These are phyloP conservation scores for Maudiozyma bulderi DNA, from an alignment of 805 yeast species.

Conservation along the genomic window DNA sequence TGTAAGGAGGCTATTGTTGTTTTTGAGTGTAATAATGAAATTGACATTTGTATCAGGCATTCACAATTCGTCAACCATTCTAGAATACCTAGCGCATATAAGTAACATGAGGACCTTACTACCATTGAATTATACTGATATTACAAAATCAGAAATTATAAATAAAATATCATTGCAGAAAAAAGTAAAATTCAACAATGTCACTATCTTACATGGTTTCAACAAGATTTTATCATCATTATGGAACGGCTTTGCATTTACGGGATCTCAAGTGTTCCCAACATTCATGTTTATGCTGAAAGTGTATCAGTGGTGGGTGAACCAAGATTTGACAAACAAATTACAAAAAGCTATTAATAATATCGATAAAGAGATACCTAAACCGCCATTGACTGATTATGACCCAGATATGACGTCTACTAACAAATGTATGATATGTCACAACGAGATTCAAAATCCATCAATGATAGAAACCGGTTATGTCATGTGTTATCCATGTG, in stretches of 20 bases:
- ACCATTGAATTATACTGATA: constrained; percentile 5
- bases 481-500: constrained; percentile 84
- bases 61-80: constrained; percentile 50
- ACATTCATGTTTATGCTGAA: constrained; percentile 71
- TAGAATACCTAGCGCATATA: constrained; percentile 52
- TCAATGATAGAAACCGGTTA: constrained; percentile 87
- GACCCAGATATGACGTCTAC: constrained; percentile 2
- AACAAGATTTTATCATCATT: constrained; percentile 11
- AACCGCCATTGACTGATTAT: constrained; percentile 6
- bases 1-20: constrained; percentile 36
- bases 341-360: constrained; percentile 40
- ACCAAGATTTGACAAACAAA: constrained; percentile 59
- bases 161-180: constrained; percentile 1
- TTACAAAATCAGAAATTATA: neutral
- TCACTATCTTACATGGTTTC: constrained; percentile 16
- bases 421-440: constrained; percentile 59
- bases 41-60: constrained; percentile 59
- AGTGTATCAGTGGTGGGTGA: constrained; percentile 89
- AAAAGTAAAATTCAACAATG: constrained; percentile 29
- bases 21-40: constrained; percentile 47
- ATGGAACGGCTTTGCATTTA: constrained; percentile 3
- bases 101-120: constrained; percentile 41
- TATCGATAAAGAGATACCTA: constrained; percentile 36
- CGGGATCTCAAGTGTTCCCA: constrained; percentile 52
- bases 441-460: constrained; percentile 57